Percentiles rank a stretch among this genome's conserved stretches.
These are phyloP conservation scores for Naganishia onofrii DNA, from an alignment of 768 basidiomycete species.

Conservation along the genomic window DNA sequence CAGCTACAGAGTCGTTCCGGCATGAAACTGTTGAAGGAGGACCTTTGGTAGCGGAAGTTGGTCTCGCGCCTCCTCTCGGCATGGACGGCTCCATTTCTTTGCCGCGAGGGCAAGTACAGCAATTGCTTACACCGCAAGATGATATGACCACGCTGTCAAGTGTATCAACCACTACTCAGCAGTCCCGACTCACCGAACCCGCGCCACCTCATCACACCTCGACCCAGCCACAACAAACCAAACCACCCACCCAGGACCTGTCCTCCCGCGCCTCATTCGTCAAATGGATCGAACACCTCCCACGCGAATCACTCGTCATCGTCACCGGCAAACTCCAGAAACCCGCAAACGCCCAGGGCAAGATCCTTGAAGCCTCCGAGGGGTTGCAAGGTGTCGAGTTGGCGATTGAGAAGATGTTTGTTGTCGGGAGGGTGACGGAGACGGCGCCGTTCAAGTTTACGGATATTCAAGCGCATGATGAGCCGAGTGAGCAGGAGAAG, in stretches of 20 bases:
- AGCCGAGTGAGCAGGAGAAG: conserved; percentile 55
- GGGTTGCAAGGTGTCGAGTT: conserved; percentile 73
- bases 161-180: background rate
- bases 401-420: conserved; percentile 67
- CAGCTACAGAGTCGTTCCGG: background rate
- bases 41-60: background rate
- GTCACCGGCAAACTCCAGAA: conserved; percentile 72
- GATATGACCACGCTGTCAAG: background rate
- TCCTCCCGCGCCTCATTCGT: conserved; percentile 31
- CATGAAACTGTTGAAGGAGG: background rate
- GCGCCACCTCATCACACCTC: background rate
- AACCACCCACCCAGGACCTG: background rate
- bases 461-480: conserved; percentile 56
- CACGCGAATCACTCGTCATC: conserved; percentile 78
- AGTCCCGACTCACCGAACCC: background rate
- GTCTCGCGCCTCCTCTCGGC: background rate
- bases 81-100: background rate
- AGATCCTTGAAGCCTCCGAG: conserved; percentile 78
- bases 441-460: conserved; percentile 19
- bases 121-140: background rate
- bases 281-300: conserved; percentile 36
- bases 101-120: background rate
- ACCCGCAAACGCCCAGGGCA: conserved; percentile 52
- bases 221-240: background rate
- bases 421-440: conserved; percentile 8